Conservation (phyloP, 495 filamentous ascomycete species). For the Penicillium angulare region DNA sequence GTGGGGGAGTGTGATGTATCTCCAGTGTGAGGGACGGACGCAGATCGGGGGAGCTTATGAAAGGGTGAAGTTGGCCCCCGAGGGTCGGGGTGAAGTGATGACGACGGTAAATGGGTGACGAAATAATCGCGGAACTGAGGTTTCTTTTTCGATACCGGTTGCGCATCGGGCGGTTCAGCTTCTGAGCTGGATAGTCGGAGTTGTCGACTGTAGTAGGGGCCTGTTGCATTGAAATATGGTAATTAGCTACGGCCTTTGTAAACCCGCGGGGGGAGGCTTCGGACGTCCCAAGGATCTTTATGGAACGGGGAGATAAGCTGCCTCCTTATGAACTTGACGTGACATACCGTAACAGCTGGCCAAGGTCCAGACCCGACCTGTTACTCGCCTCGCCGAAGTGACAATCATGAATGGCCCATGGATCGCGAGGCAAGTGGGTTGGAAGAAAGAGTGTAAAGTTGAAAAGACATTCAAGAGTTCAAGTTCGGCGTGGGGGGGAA, state of each 20-base stretch:
- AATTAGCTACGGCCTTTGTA: constrained; percentile 7
- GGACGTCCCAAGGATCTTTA: constrained; percentile 7
- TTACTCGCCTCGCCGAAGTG: constrained; percentile 41
- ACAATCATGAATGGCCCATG: constrained; percentile 47
- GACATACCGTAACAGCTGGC: constrained; percentile 37
- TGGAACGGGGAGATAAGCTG: constrained; percentile 18
- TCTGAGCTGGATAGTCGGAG: constrained; percentile 21
- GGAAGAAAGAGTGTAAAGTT: background rate
- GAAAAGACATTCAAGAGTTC: constrained; percentile 3
- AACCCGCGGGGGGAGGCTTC: background rate
- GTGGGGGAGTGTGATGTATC: constrained; percentile 54
- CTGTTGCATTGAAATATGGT: constrained; percentile 15
- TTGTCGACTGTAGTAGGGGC: constrained; percentile 18
- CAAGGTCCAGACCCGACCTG: constrained; percentile 42
- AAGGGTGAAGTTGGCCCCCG: constrained; percentile 52
- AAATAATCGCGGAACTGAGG: constrained; percentile 93
- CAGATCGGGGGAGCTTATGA: constrained; percentile 81
- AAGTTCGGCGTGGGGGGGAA: constrained; percentile 11
- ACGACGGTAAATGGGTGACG: constrained; percentile 90
- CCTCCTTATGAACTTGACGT: background rate
- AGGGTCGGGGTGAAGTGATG: constrained; percentile 88
- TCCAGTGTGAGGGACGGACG: constrained; percentile 74
- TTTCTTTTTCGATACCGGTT: constrained; percentile 21
- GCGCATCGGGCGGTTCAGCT: constrained; percentile 11
- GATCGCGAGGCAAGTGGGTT: constrained; percentile 14